Conservation (phyloP, 345 rosid genomes). For the Populus tremula region DNA sequence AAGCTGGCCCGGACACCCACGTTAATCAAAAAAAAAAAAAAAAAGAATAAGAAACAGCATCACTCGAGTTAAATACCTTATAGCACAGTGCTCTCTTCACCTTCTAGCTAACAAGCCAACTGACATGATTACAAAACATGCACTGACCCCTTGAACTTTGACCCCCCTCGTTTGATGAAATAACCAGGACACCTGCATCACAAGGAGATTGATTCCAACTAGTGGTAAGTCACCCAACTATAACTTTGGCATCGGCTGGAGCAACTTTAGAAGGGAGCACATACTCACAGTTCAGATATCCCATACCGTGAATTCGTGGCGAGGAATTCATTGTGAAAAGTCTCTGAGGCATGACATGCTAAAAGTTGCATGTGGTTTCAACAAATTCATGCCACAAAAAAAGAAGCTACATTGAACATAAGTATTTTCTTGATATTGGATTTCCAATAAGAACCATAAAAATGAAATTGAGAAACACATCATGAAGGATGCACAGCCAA, state of each 20-base stretch:
- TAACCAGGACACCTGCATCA: constrained; percentile 12
- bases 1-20: no score
- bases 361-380: constrained; percentile 2
- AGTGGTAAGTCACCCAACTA: not conserved
- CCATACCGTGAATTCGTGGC: not conserved
- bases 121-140: not conserved
- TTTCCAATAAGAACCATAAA: not conserved
- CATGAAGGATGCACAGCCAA: constrained; percentile 22
- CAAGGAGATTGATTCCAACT: constrained; percentile 12
- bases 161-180: not conserved
- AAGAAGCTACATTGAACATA: not conserved
- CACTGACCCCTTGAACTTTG: not conserved
- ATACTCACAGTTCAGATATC: not conserved
- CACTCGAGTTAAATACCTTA: not conserved
- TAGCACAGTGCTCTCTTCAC: not conserved
- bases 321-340: not conserved
- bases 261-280: not conserved
- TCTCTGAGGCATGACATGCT: not conserved
- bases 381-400: constrained; percentile 8
- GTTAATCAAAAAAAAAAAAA: no score
- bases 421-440: not conserved
- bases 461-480: constrained; percentile 13
- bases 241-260: not conserved
- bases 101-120: not conserved
- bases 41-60: not conserved